phyloP scores from a whole-genome alignment of 1,284 basidiomycete species.

The Violaceomyces palustris region DNA sequence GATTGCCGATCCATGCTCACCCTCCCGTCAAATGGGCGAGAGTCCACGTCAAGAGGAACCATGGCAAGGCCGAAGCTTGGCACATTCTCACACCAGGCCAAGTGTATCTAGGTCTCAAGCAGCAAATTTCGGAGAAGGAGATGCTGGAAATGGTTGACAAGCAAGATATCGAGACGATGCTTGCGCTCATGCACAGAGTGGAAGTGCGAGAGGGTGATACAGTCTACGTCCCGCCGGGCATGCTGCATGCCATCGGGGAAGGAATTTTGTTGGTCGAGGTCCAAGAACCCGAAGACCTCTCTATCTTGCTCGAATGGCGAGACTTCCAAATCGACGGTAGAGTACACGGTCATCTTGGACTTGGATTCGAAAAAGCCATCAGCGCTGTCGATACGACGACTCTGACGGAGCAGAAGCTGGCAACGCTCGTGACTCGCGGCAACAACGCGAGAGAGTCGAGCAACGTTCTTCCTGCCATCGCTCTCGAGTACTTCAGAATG shows the following conservation, averaged over 20 bases:
- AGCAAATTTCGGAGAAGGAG: conserved; percentile 1
- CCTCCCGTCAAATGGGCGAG: conserved; percentile 15
- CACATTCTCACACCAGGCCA: conserved; percentile 9
- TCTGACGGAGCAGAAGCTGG: conserved; percentile 1
- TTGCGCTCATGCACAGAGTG: conserved; percentile 11
- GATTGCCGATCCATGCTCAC: conserved; percentile 18
- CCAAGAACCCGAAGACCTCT: conserved; percentile 17
- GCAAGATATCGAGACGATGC: conserved; percentile 13
- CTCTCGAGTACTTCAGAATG: conserved; percentile 16
- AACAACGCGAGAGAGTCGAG: background rate
- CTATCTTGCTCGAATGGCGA: conserved; percentile 17
- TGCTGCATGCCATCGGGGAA: conserved; percentile 18
- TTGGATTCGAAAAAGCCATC: conserved; percentile 17
- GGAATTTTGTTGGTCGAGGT: conserved; percentile 16
- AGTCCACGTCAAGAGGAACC: conserved; percentile 8
- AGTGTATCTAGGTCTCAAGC: conserved; percentile 9
- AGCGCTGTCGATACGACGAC: conserved; percentile 5
- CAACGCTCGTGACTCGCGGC: conserved; percentile 4
- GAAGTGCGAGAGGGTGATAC: conserved; percentile 11
- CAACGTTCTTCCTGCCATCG: conserved; percentile 4
- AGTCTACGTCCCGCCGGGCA: conserved; percentile 16
- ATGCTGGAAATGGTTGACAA: conserved; percentile 12
- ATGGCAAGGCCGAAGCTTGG: conserved; percentile 22
- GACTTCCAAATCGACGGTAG: conserved; percentile 11
- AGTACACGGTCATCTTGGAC: conserved; percentile 11